phyloP scores from a whole-genome alignment of 306 rosid genomes.

The Trifolium repens region DNA sequence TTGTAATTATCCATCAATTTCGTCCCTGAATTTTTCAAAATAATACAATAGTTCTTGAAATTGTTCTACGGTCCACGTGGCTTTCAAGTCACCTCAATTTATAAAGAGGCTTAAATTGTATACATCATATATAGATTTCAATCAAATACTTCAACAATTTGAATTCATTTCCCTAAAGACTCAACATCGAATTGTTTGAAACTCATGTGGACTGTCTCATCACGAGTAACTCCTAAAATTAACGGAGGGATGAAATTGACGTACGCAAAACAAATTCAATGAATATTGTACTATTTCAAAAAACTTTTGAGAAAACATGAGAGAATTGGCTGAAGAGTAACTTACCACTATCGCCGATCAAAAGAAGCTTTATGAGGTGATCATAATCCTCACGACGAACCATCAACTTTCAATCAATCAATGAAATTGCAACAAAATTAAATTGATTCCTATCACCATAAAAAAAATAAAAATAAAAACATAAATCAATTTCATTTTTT shows the following conservation, averaged over 20 bases:
- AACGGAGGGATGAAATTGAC: too few relatives aligned
- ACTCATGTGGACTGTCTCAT: not conserved
- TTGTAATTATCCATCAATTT: not conserved
- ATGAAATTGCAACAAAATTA: not conserved
- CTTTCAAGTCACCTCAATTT: not conserved
- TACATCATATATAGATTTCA: not conserved
- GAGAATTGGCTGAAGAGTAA: not conserved
- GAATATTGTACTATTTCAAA: too few relatives aligned
- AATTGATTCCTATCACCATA: not conserved
- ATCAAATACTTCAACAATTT: not conserved
- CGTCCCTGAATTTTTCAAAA: not conserved
- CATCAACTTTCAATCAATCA: not conserved
- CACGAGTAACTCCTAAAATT: too few relatives aligned
- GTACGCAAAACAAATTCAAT: too few relatives aligned
- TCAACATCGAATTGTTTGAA: not conserved
- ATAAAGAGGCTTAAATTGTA: too few relatives aligned
- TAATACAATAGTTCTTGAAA: too few relatives aligned
- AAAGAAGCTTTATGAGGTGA: not conserved
- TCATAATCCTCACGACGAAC: not conserved
- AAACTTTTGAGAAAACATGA: not conserved
- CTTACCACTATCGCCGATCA: slow-evolving; percentile 14
- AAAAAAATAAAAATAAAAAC: not conserved
- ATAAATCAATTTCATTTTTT: not conserved
- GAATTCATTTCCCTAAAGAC: not conserved
- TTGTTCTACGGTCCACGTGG: too few relatives aligned